A percentile compares a stretch with the other conserved stretches of the same genome.
Conservation (phyloP, 2,329 filamentous ascomycete species). For the Fusarium haematococcum region DNA sequence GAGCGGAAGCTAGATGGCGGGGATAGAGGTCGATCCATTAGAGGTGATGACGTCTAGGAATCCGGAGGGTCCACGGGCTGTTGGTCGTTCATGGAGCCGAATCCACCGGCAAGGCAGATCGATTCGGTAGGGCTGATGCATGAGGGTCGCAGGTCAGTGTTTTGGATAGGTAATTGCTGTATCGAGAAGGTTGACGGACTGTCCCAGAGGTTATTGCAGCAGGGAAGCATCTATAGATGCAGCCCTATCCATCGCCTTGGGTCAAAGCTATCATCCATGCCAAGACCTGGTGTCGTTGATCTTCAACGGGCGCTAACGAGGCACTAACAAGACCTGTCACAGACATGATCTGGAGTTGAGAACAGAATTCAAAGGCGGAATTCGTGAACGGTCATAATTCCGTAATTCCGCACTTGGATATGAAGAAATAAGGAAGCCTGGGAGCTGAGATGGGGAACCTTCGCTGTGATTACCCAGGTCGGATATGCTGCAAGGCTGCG, state of each 20-base stretch:
- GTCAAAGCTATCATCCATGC: background rate
- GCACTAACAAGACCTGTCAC: background rate
- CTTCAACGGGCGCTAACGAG: background rate
- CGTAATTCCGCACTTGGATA: background rate
- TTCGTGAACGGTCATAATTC: background rate
- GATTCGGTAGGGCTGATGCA: background rate
- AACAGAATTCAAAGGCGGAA: background rate
- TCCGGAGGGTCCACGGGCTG: background rate
- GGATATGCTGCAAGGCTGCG: background rate
- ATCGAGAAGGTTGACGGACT: background rate
- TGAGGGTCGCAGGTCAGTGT: background rate
- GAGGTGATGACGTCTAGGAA: slow-evolving; percentile 23
- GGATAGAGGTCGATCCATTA: background rate
- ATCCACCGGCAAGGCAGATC: background rate
- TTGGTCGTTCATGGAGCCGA: background rate
- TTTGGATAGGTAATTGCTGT: background rate
- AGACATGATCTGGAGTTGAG: background rate
- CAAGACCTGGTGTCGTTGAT: background rate
- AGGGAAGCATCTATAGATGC: background rate
- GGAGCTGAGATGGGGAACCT: background rate
- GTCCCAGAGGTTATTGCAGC: background rate
- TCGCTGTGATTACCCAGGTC: background rate
- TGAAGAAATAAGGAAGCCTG: background rate
- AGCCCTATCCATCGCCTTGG: background rate
- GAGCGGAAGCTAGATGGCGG: background rate